Evolutionary conservation across 495 filamentous ascomycete genomes (phyloP), one percentile per base, ranked within the genome.

Genomic region (Hypomontagnella monticulosa): DNA sequence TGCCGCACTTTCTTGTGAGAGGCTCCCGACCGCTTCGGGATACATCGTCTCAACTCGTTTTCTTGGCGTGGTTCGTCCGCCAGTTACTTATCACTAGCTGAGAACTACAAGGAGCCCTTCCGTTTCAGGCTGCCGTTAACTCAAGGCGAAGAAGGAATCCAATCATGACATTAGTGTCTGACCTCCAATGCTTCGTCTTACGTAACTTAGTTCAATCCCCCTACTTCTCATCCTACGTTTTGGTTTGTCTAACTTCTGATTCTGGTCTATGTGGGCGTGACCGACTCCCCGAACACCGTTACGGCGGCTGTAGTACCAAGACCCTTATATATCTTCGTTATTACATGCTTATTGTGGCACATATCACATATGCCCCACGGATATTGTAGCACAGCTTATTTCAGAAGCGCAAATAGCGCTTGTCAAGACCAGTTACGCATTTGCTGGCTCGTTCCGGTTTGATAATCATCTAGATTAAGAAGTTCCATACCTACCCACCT

Each of bases 261-360:
- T 14, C 30, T 44, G 27, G 18, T 42, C 27, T 55, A 50, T 19
- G 30, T 46, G 10, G 50, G 43, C 53, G 41, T 41, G 57, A 44
- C 63, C 63, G 63, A 20, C 51, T 66, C 63, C 63, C 33, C 63
- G 57, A 61, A 42, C 56, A 55, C 56, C 52, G 14, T 34, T 20
- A 44, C 34, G 18, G 23, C 23, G 4, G 56, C 19, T 5, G 16
- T 19, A 37, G 14, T 43, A 23, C 49, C 36, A 19, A 55, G 15
- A 8, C 34, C 27, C 30, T 7, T 36, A 12, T 51, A 47, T 37
- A 16, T 9, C 16, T 16, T 54, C 36, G 19, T 38, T 40, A 51
- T 19, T 40, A 16, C 23, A 43, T 54, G 23, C 19, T 50, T 33
- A 56, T 51, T 37, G 14, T 40, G 15, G 11, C n/a, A 33, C 37